A percentile compares a stretch with the other conserved stretches of the same genome.
phyloP scores from a whole-genome alignment of 371 early-diverging fungal species.

The Dichotomocladium elegans region DNA sequence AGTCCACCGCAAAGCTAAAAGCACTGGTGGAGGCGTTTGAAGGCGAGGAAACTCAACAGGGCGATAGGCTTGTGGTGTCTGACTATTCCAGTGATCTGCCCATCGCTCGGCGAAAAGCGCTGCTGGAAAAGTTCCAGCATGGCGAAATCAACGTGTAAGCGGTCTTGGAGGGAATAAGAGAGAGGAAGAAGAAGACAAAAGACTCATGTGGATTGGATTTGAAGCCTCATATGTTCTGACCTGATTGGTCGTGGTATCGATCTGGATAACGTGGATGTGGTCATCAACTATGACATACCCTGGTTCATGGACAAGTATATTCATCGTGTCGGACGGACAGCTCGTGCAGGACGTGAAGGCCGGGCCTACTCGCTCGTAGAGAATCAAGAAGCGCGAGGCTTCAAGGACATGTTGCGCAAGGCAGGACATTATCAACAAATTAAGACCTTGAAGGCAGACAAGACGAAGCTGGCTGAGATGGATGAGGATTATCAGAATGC shows the following conservation, averaged over 20 bases:
- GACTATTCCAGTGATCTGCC: constrained; percentile 86
- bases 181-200: too few relatives aligned
- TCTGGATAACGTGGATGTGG: constrained; percentile 74
- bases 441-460: constrained; percentile 40
- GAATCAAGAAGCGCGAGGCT: constrained; percentile 70
- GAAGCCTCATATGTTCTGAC: constrained; percentile 87
- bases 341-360: constrained; percentile 92
- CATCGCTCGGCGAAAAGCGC: constrained; percentile 54
- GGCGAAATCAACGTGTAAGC: constrained; percentile 65
- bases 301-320: constrained; percentile 87
- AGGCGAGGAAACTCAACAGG: constrained; percentile 13
- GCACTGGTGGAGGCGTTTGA: constrained; percentile 64
- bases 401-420: constrained; percentile 72
- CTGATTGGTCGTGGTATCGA: constrained; percentile 96
- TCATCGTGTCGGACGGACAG: constrained; percentile 98
- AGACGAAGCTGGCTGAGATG: constrained; percentile 18
- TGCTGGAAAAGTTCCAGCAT: constrained; percentile 68
- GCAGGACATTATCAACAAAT: constrained; percentile 64
- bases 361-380: constrained; percentile 86
- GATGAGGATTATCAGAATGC: constrained; percentile 3
- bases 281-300: constrained; percentile 96
- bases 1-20: constrained; percentile 76
- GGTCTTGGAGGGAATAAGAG: too few relatives aligned
- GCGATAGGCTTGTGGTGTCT: constrained; percentile 46
- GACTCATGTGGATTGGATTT: too few relatives aligned